These are phyloP conservation scores for Debaryomycetaceae sp. DNA, from an alignment of 1,139 yeast species.

Conservation along the genomic window DNA sequence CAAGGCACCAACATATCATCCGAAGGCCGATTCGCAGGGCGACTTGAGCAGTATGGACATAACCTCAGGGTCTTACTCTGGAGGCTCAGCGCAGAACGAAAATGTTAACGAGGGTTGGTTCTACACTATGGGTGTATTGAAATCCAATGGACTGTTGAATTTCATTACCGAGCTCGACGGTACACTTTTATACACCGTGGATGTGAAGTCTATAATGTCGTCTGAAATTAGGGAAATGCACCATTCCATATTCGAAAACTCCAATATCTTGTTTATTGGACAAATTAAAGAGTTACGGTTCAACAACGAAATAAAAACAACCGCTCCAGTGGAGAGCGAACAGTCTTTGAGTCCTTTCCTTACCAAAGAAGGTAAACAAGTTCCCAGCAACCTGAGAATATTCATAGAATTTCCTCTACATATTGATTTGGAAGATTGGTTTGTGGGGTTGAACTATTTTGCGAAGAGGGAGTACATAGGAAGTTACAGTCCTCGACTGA, in stretches of 20 bases:
- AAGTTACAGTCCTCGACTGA: slow-evolving; percentile 22
- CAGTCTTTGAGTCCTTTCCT: slow-evolving; percentile 24
- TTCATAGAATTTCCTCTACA: slow-evolving; percentile 64
- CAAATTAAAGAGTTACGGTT: slow-evolving; percentile 51
- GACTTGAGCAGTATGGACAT: slow-evolving; percentile 3
- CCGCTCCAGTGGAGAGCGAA: slow-evolving; percentile 22
- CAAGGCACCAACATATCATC: slow-evolving; percentile 43
- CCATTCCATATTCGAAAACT: slow-evolving; percentile 60
- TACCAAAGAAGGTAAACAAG: slow-evolving; percentile 31
- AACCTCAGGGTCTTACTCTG: neutral
- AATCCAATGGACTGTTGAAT: slow-evolving; percentile 63
- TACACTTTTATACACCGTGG: slow-evolving; percentile 57
- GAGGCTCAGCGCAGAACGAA: slow-evolving; percentile 6
- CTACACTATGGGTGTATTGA: slow-evolving; percentile 68
- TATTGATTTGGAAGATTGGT: slow-evolving; percentile 82
- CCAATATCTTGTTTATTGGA: slow-evolving; percentile 60
- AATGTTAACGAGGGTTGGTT: slow-evolving; percentile 63
- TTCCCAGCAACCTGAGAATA: slow-evolving; percentile 39
- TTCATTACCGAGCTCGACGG: slow-evolving; percentile 67
- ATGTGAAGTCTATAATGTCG: slow-evolving; percentile 53
- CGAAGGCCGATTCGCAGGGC: slow-evolving; percentile 9
- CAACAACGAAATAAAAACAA: slow-evolving; percentile 36
- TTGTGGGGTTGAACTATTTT: slow-evolving; percentile 66
- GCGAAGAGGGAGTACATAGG: slow-evolving; percentile 60
- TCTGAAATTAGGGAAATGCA: slow-evolving; percentile 70